Evolutionary conservation across 2,329 filamentous ascomycete species (phyloP).

Genomic region (Clonostachys sp.): DNA sequence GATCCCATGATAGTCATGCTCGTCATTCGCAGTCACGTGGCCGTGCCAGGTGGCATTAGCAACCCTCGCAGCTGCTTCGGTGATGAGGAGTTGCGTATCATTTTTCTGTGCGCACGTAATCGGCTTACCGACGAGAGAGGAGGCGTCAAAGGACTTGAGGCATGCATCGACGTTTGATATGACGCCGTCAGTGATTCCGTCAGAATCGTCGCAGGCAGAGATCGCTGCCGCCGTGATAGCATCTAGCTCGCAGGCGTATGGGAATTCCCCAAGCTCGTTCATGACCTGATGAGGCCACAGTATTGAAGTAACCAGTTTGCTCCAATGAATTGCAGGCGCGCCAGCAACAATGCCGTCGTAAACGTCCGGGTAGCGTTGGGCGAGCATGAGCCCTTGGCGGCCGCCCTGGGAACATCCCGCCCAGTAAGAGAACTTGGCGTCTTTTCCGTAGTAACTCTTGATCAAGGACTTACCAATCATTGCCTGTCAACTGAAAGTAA

Average conservation of each 20-base stretch:
- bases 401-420: constrained; percentile 50
- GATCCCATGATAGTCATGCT: too few species aligned
- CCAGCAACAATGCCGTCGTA: constrained; percentile 50
- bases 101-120: not conserved
- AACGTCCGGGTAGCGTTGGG: constrained; percentile 44
- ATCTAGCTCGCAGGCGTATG: constrained; percentile 2
- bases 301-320: constrained; percentile 13
- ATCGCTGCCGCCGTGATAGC: not conserved
- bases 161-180: constrained; percentile 6
- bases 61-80: not conserved
- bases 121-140: not conserved
- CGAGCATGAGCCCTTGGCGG: constrained; percentile 46
- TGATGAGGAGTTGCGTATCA: not conserved
- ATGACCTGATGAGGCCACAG: constrained; percentile 21
- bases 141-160: not conserved
- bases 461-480: constrained; percentile 34
- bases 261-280: constrained; percentile 17
- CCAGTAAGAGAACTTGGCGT: constrained; percentile 38
- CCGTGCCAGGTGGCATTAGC: not conserved
- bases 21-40: not conserved
- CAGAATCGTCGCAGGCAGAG: constrained; percentile 1
- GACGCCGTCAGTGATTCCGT: constrained; percentile 6
- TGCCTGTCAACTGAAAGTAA: constrained; percentile 10
- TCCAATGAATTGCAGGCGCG: constrained; percentile 33
- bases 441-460: constrained; percentile 31